A percentile compares a stretch with the other conserved stretches of the same genome.
Conservation (phyloP, 305 asterid genomes). For the Salvia sclarea region DNA sequence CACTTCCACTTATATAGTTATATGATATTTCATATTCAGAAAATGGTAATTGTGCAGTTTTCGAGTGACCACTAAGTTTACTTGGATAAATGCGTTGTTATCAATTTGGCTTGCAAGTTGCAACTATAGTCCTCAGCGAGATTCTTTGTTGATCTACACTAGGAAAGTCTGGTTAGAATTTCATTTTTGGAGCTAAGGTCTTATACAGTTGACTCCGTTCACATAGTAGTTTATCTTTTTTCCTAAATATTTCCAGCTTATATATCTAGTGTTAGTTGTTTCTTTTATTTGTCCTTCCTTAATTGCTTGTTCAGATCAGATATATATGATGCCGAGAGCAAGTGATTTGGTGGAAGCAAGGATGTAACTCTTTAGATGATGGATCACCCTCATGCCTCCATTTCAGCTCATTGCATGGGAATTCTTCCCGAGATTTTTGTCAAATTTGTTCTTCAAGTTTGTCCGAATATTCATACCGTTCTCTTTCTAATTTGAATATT, state of each 20-base stretch:
- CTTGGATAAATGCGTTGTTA: neutral
- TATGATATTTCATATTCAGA: neutral
- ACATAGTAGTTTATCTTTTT: neutral
- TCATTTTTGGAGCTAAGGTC: too few relatives aligned
- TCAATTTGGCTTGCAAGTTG: neutral
- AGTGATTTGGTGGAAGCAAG: slow-evolving; percentile 20
- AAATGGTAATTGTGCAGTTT: neutral
- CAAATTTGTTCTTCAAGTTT: neutral
- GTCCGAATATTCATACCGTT: neutral
- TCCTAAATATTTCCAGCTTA: neutral
- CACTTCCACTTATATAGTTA: neutral
- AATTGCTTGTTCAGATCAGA: slow-evolving; percentile 27
- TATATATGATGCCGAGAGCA: slow-evolving; percentile 36
- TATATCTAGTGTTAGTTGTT: neutral
- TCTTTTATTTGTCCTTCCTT: neutral
- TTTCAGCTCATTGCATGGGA: neutral
- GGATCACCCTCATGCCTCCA: neutral
- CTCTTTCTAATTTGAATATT: neutral
- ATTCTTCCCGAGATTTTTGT: neutral
- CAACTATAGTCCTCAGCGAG: neutral
- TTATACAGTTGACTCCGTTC: too few relatives aligned
- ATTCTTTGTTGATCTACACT: neutral
- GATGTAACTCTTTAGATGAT: neutral
- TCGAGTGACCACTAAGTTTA: neutral
- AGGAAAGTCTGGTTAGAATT: neutral